Evolutionary conservation across 176 grass and related monocot genomes (phyloP), one percentile per base, ranked within the genome.

Genomic region (Avena eriantha): DNA sequence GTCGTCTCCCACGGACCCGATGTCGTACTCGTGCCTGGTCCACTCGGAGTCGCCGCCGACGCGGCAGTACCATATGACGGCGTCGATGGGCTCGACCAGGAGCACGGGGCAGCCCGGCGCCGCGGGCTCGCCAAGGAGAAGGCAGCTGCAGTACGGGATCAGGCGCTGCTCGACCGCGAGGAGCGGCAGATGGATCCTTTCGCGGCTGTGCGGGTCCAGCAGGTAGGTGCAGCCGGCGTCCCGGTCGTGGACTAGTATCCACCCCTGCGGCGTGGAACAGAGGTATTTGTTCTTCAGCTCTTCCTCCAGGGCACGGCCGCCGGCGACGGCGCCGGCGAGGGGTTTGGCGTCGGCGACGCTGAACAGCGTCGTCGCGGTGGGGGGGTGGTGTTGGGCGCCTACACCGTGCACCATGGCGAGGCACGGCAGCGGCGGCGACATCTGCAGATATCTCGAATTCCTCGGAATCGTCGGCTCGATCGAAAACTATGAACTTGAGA

Each of bases 91-190:
- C 36, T 72, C 36, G 34, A 46, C 69, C 8, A 72, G 0, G 0
- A 72, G 69, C 36, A 46, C 21, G 1, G 1, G 18, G 69, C 69
- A 46, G 2, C 36, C 69, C 18, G 69, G 7, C 3, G 14, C 51
- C 51, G 51, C 8, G 7, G 51, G 36, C 34, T 72, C 36, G 39
- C 39, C 69, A 1, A 10, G 19, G 19, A 72, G 69, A 18, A 72
- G 69, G 69, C 69, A 72, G 69, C 21, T 72, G 69, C 39, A 72
- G 69, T 46, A 46, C 3, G 39, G 16, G 69, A 22, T 39, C 69
- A 46, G 69, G 36, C 68, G 15, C 7, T 71, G 35, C 7, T 71
- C 34, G 8, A 71, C 31, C 0, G 8, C 36, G 36, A 72, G 69
- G 19, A 0, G 19, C 19, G 69, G 69, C 3, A 72, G 69, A 0